Conservation (phyloP, 2,329 filamentous ascomycete species). For the Lachnellula arida region DNA sequence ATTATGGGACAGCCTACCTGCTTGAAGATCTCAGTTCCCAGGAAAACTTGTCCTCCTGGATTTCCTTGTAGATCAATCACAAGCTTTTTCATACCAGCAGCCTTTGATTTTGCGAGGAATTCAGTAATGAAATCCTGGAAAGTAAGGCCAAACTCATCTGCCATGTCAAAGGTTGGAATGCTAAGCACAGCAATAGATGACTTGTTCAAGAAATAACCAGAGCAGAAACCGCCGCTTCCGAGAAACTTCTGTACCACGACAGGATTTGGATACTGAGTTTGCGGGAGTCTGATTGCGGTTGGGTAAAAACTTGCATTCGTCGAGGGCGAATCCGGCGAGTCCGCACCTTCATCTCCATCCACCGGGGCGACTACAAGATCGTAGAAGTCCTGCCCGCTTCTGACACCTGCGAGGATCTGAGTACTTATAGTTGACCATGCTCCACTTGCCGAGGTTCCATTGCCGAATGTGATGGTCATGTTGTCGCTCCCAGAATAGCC, state of each 20-base stretch:
- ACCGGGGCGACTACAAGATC: not conserved
- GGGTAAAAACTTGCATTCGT: not conserved
- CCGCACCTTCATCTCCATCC: not conserved
- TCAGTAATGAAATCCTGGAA: not conserved
- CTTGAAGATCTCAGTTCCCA: constrained; percentile 57
- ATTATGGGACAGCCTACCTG: not conserved
- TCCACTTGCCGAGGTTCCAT: not conserved
- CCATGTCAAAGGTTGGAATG: not conserved
- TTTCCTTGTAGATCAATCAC: constrained; percentile 56
- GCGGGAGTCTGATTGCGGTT: not conserved
- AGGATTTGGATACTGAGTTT: not conserved
- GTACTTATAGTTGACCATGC: not conserved
- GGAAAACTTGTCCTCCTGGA: constrained; percentile 53
- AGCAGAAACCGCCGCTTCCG: not conserved
- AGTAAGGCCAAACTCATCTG: not conserved
- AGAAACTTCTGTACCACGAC: not conserved
- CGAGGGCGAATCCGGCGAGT: not conserved
- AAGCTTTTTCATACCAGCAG: constrained; percentile 52
- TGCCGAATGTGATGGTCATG: not conserved
- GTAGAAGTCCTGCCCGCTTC: not conserved
- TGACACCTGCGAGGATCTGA: not conserved
- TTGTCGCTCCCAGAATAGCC: not conserved
- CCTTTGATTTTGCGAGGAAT: constrained; percentile 27
- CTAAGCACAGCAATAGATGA: not conserved
- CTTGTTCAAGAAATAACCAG: not conserved